Evolutionary conservation across 257 asterid species (phyloP).

Genomic region (Salvia splendens): DNA sequence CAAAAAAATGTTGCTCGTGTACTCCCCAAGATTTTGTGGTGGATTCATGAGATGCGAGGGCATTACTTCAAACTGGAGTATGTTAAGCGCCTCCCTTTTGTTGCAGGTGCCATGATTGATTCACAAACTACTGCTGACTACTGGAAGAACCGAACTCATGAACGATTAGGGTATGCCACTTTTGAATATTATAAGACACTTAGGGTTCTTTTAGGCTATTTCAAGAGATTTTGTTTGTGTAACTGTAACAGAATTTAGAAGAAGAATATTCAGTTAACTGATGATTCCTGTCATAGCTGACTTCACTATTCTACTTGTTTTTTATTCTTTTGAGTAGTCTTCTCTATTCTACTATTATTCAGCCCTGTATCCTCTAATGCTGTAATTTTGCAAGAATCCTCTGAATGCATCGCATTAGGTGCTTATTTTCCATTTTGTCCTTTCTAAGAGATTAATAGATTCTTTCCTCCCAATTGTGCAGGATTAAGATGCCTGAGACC

Average conservation of each 20-base stretch:
- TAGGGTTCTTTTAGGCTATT: conserved; percentile 22
- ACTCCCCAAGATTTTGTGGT: conserved; percentile 97
- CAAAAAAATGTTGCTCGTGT: conserved; percentile 70
- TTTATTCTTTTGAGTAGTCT: no score
- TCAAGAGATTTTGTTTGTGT: not conserved
- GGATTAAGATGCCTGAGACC: conserved; percentile 93
- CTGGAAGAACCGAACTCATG: conserved; percentile 87
- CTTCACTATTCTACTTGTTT: not conserved
- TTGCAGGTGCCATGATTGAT: conserved; percentile 99
- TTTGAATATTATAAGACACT: conserved; percentile 5
- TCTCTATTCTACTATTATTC: not conserved
- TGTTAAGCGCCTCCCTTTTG: conserved; percentile 98
- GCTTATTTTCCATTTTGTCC: conserved; percentile 29
- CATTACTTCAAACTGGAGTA: conserved; percentile 95
- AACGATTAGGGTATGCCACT: conserved; percentile 65
- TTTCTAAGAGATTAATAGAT: conserved; percentile 10
- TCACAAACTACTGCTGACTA: conserved; percentile 86
- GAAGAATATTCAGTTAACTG: conserved; percentile 13
- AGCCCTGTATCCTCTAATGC: conserved; percentile 4
- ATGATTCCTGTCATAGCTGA: conserved; percentile 11
- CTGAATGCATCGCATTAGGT: conserved; percentile 5
- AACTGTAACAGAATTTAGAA: not conserved
- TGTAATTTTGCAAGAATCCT: conserved; percentile 3
- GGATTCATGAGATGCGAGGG: conserved; percentile 99
- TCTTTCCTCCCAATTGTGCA: conserved; percentile 40